A percentile compares a stretch with the other conserved stretches of the same genome.
Evolutionary conservation across 441 rosid genomes (phyloP).

Genomic region (Viola pubescens): DNA sequence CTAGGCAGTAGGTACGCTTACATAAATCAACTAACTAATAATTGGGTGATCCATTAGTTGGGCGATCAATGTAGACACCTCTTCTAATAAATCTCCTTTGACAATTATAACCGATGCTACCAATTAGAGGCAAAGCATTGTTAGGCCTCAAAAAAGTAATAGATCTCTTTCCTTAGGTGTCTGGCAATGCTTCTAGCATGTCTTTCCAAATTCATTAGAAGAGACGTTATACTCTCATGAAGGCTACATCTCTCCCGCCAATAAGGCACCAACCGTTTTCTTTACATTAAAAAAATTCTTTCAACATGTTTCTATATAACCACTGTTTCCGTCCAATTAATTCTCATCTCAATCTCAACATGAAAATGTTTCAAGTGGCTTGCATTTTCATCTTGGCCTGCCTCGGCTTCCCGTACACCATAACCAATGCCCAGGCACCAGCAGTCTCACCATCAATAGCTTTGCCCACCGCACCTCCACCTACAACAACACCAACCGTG

Average conservation of each 20-base stretch:
- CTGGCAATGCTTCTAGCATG: neutral
- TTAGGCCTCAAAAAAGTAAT: neutral
- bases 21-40: too few relatives aligned
- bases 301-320: conserved; percentile 20
- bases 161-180: neutral
- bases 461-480: conserved; percentile 25
- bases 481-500: conserved; percentile 28
- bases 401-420: conserved; percentile 34
- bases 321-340: conserved; percentile 16
- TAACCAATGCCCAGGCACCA: conserved; percentile 57
- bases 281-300: conserved; percentile 5
- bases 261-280: conserved; percentile 39
- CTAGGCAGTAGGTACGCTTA: too few relatives aligned
- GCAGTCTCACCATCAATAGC: conserved; percentile 49
- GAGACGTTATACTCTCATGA: conserved; percentile 43
- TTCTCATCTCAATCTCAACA: conserved; percentile 16
- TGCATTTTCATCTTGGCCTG: conserved; percentile 31
- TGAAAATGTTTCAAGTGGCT: conserved; percentile 37
- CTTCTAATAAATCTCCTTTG: too few relatives aligned
- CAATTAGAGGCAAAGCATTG: neutral
- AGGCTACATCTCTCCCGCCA: conserved; percentile 43
- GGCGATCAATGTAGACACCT: too few relatives aligned
- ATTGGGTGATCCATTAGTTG: too few relatives aligned
- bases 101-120: too few relatives aligned
- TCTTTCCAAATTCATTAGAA: conserved; percentile 33